phyloP scores from a whole-genome alignment of 306 rosid species.

The Trifolium dubium region DNA sequence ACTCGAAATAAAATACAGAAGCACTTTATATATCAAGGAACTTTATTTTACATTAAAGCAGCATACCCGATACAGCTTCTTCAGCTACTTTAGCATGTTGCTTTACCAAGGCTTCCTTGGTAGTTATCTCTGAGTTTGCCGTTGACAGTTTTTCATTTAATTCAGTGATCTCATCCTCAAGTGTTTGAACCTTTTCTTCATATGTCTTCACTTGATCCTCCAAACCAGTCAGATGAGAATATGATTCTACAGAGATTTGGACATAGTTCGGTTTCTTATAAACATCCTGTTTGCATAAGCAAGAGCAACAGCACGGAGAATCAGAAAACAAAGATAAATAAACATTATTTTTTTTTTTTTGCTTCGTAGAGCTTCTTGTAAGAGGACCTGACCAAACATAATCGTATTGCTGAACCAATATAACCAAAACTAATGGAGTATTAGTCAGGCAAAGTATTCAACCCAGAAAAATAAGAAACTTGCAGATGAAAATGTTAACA shows the following conservation, averaged over 20 bases:
- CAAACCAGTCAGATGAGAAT: constrained; percentile 81
- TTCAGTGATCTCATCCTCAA: constrained; percentile 75
- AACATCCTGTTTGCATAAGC: constrained; percentile 54
- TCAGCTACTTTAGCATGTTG: constrained; percentile 99
- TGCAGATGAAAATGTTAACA: constrained; percentile 20
- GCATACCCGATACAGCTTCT: constrained; percentile 96
- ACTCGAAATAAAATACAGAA: constrained; percentile 19
- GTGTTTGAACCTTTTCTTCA: constrained; percentile 71
- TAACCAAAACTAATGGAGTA: constrained; percentile 30
- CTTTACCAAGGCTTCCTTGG: constrained; percentile 82
- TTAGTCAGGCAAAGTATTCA: constrained; percentile 8
- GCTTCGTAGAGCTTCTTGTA: too few species aligned
- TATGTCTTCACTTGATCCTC: constrained; percentile 85
- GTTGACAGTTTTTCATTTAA: constrained; percentile 77
- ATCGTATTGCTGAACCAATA: constrained; percentile 31
- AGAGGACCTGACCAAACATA: too few species aligned
- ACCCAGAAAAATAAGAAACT: constrained; percentile 16
- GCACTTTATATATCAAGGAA: constrained; percentile 16
- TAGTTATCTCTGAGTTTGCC: constrained; percentile 79
- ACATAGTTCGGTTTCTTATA: constrained; percentile 87
- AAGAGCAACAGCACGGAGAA: not conserved
- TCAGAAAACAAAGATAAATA: constrained; percentile 13
- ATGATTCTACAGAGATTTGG: constrained; percentile 94
- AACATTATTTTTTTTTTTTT: too few species aligned
- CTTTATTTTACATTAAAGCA: constrained; percentile 19